phyloP scores from a whole-genome alignment of 2,329 filamentous ascomycete species.

The Metarhizium album region DNA sequence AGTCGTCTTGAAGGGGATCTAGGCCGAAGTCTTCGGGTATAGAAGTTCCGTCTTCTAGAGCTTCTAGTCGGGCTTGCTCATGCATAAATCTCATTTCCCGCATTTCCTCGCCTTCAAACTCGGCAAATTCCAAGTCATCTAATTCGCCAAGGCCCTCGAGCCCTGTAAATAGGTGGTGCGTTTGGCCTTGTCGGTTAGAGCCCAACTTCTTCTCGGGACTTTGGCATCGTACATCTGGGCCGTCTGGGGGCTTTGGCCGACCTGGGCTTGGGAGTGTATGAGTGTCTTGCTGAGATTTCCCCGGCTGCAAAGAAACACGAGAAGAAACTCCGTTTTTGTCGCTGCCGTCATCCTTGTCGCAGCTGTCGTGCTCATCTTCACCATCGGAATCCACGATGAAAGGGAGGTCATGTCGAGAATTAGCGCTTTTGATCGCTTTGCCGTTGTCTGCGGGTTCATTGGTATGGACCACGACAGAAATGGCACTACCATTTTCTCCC shows the following conservation, averaged over 20 bases:
- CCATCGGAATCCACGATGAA: conserved; percentile 63
- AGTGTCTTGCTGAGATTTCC: neutral
- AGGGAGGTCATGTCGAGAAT: conserved; percentile 28
- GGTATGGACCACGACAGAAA: neutral
- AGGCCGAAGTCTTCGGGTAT: conserved; percentile 25
- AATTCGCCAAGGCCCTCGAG: conserved; percentile 28
- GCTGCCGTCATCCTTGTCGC: neutral
- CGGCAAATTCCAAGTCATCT: conserved; percentile 45
- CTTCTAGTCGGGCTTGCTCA: conserved; percentile 59
- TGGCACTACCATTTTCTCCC: neutral
- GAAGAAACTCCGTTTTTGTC: neutral
- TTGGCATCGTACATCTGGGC: conserved; percentile 14
- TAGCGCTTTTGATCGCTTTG: conserved; percentile 4
- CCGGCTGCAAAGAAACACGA: neutral
- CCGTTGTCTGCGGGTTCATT: neutral
- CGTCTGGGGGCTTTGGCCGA: conserved; percentile 1
- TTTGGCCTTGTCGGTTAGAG: conserved; percentile 16
- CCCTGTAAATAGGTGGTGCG: conserved; percentile 23
- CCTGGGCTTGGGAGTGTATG: neutral
- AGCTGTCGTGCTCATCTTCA: conserved; percentile 22
- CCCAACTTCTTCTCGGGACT: conserved; percentile 12
- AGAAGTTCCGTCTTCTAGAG: conserved; percentile 38
- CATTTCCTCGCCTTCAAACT: conserved; percentile 52
- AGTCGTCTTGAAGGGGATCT: conserved; percentile 20
- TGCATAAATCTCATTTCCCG: conserved; percentile 61